Evolutionary conservation across 2,329 filamentous ascomycete genomes (phyloP).

Genomic region (Penicillium freii): DNA sequence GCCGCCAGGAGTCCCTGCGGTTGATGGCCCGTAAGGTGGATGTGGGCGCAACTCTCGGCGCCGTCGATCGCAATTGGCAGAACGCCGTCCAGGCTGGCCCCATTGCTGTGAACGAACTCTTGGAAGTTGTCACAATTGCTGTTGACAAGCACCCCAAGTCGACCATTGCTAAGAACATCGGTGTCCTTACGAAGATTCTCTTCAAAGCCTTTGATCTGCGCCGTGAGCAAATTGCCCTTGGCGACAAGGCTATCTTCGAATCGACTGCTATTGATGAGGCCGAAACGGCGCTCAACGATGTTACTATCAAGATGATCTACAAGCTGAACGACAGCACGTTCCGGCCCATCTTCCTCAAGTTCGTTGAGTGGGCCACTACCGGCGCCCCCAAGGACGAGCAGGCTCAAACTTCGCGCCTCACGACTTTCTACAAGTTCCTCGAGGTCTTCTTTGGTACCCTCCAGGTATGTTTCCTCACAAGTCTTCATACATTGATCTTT

Average conservation of each 20-base stretch:
- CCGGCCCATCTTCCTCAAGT: constrained; percentile 80
- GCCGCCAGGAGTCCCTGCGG: constrained; percentile 66
- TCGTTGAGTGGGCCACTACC: constrained; percentile 76
- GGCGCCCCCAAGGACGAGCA: constrained; percentile 60
- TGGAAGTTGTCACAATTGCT: constrained; percentile 67
- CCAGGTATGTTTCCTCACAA: constrained; percentile 52
- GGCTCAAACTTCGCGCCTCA: constrained; percentile 62
- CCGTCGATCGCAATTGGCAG: constrained; percentile 70
- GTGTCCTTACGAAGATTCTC: constrained; percentile 62
- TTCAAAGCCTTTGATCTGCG: constrained; percentile 54
- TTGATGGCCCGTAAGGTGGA: constrained; percentile 76
- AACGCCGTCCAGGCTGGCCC: constrained; percentile 62
- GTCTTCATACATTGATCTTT: background rate
- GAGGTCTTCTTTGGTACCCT: constrained; percentile 76
- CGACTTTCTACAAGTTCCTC: constrained; percentile 79
- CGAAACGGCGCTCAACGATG: constrained; percentile 65
- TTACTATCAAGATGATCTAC: constrained; percentile 85
- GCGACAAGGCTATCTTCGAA: constrained; percentile 42
- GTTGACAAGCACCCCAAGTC: constrained; percentile 78
- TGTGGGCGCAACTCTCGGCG: constrained; percentile 70
- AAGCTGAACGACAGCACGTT: constrained; percentile 95
- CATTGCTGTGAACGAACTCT: constrained; percentile 64
- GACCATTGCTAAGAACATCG: constrained; percentile 71
- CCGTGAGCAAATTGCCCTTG: constrained; percentile 37
- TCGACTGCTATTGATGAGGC: constrained; percentile 53